Base-by-base conservation (phyloP, 805 yeast species). In the Ogataea paradorogensis region DNA sequence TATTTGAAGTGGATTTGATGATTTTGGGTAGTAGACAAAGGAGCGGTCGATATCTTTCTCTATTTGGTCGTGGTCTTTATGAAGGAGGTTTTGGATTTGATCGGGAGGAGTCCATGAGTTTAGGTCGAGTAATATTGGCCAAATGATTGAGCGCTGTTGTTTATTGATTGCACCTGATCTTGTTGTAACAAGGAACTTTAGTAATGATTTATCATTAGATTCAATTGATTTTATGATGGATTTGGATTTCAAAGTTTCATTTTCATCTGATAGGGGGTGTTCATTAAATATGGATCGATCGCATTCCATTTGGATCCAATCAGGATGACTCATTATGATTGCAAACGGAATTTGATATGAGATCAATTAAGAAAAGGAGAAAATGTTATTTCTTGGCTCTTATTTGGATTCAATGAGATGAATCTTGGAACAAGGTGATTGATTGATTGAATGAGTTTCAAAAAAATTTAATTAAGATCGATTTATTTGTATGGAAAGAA, bases 61-160 rank as follows among this genome's bases (percentile, higher is more conserved):
- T 1, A 89, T 88, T 61, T 91, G 99, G 7, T 74, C 74, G 52
- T 84, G 93, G 55, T 88, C 96, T 35, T 63, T 64, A 55, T 85
- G 95, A 2, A 68, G 65, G 1, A 65, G 40, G 33, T 40, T 38
- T 35, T 2, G 7, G 9, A 11, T 32, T 27, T 11, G 20, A n/a
- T 16, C 22, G 30, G 22, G 28, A 9, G 22, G 34, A 15, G 15
- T 13, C 26, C 44, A 15, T 31, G 34, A 37, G 55, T 51, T 34
- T n/a, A 68, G 35, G 0, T 67, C 67, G 35, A 78, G 49, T 11
- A 79, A 52, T 4, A 67, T 21, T 0, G 82, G 81, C 86, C 86
- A 80, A 1, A 68, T 60, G 29, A 64, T 53, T 2, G 58, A 26
- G 32, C 85, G 59, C 28, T 71, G 46, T 5, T 65, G 64, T 35